Evolutionary conservation across 305 asterid genomes (phyloP), one percentile per base, ranked within the genome.

Genomic region (Fraxinus sp.): DNA sequence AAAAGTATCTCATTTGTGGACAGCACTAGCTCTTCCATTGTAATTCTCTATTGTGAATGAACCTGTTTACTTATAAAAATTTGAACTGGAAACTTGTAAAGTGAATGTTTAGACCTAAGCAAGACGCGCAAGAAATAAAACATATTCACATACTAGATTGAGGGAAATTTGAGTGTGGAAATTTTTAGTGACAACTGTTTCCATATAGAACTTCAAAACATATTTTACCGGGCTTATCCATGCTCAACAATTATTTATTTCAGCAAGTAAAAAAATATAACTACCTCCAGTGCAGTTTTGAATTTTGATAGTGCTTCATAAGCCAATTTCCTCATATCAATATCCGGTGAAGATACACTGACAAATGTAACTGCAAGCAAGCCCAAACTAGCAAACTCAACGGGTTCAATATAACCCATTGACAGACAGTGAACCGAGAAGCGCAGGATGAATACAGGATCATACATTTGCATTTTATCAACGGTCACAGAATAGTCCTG

Each of bases 321-420:
- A 77, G 95, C 98, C 92, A 96, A 81, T 86, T 92, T 94, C 89
- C 98, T 91, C 86, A 80, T 84, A 86, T 89, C 94, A 79, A 83
- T 93, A 85, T 92, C 95, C 18, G 91, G 91, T 43, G 98, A 94
- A 88, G 99, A 94, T 84, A 93, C 80, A 83, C 95, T 93, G 84
- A 90, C 97, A 89, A 94, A 87, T 41, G 96, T 62, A 89, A 94
- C 87, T 10, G 94, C 97, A 84, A 96, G 98, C 92, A 96, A 87
- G 81, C 99, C 98, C 75, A 91, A 88, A 89, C 94, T 90, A 86
- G 96, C 97, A 84, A 91, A 94, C 89, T 96, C 98, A 82, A 89
- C 72, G 8, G 98, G 97, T 82, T 94, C 98, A 49, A 93, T 81
- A 82, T 90, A 96, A 82, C 90, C 86, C 95, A 88, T 83, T 18